These are phyloP conservation scores for Penicillium nucicola DNA, from an alignment of 495 filamentous ascomycete genomes.

Conservation along the genomic window DNA sequence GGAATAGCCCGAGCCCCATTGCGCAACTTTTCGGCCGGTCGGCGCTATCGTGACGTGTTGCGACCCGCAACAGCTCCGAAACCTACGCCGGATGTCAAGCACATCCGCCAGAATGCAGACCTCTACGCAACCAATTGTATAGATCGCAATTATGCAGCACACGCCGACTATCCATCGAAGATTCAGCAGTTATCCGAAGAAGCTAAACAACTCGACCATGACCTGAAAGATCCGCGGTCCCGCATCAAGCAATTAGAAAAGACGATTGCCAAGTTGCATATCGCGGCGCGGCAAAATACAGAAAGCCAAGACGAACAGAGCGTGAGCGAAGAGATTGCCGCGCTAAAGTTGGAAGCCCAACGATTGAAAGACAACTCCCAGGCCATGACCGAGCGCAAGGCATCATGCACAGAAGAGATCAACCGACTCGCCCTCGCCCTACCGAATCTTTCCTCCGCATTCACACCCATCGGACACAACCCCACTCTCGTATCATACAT, in stretches of 20 bases:
- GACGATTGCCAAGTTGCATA: constrained; percentile 34
- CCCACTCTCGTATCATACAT: constrained; percentile 63
- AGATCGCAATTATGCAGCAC: constrained; percentile 75
- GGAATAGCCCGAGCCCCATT: constrained; percentile 5
- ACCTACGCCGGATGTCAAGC: constrained; percentile 73
- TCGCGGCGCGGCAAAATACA: constrained; percentile 21
- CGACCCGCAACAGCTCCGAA: constrained; percentile 77
- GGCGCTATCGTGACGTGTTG: constrained; percentile 26
- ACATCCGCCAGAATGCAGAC: constrained; percentile 78
- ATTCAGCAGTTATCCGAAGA: constrained; percentile 71
- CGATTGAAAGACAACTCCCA: constrained; percentile 63
- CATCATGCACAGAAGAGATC: constrained; percentile 61
- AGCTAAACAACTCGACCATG: constrained; percentile 49
- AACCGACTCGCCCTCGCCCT: constrained; percentile 70
- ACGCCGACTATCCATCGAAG: constrained; percentile 59
- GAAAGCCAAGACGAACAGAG: constrained; percentile 4
- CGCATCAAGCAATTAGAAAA: constrained; percentile 43
- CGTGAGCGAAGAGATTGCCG: constrained; percentile 15
- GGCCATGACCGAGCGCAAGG: constrained; percentile 57
- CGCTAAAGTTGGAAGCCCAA: constrained; percentile 61
- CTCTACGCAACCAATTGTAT: constrained; percentile 79
- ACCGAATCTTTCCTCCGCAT: constrained; percentile 77
- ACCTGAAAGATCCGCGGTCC: constrained; percentile 34
- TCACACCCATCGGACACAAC: constrained; percentile 70
- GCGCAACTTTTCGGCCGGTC: constrained; percentile 30